phyloP scores from a whole-genome alignment of 306 rosid genomes.

The Carpinus viminea region DNA sequence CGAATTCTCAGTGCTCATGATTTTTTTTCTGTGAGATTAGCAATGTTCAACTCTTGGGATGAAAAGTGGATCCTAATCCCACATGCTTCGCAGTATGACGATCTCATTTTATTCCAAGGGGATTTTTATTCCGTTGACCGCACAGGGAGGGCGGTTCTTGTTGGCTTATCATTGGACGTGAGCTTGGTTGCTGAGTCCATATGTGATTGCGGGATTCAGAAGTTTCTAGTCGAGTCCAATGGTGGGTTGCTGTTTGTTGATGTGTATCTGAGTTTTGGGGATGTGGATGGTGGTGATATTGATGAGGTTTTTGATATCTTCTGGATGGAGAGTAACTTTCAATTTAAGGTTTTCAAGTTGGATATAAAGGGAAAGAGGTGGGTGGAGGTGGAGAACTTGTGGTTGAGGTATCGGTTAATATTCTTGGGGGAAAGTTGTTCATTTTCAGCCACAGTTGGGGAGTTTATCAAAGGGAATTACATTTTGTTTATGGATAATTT shows the following conservation, averaged over 20 bases:
- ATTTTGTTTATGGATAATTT: conserved; percentile 59
- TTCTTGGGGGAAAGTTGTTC: conserved; percentile 78
- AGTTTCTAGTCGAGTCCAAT: conserved; percentile 58
- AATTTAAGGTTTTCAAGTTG: conserved; percentile 50
- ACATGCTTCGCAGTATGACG: no score
- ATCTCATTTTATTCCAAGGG: conserved; percentile 45
- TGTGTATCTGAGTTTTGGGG: conserved; percentile 36
- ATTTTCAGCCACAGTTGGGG: conserved; percentile 51
- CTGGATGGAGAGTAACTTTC: conserved; percentile 49
- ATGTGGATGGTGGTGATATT: neutral
- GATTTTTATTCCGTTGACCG: conserved; percentile 62
- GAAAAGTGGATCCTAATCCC: conserved; percentile 52
- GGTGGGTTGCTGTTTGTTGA: conserved; percentile 73
- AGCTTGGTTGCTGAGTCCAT: conserved; percentile 53
- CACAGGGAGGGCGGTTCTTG: conserved; percentile 54
- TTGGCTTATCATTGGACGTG: conserved; percentile 34
- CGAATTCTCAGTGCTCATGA: conserved; percentile 52
- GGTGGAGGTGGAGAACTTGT: conserved; percentile 53
- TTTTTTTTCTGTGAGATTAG: conserved; percentile 78
- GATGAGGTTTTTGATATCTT: conserved; percentile 24
- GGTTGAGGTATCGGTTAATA: conserved; percentile 44
- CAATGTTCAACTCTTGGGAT: conserved; percentile 51
- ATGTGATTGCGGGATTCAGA: conserved; percentile 78
- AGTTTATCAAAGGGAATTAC: conserved; percentile 54
- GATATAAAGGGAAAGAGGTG: conserved; percentile 49